These are phyloP conservation scores for Inga oerstediana DNA, from an alignment of 306 rosid species.

Conservation along the genomic window DNA sequence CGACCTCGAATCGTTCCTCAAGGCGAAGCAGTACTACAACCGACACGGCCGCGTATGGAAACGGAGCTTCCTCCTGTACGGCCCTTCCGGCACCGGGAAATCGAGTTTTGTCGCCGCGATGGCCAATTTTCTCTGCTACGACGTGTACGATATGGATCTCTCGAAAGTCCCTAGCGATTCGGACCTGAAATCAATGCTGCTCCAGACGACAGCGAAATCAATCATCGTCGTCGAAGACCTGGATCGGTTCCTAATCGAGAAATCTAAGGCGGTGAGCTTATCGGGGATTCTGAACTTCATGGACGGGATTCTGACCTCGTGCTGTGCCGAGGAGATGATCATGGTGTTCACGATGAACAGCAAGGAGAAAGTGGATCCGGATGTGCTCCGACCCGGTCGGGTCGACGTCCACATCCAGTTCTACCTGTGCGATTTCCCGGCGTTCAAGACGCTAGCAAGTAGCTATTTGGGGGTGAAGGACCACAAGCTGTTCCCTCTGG, in stretches of 20 bases:
- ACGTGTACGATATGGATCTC: slow-evolving; percentile 72
- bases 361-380: slow-evolving; percentile 64
- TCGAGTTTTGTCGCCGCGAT: slow-evolving; percentile 90
- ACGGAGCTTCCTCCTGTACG: slow-evolving; percentile 79
- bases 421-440: slow-evolving; percentile 60
- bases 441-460: slow-evolving; percentile 59
- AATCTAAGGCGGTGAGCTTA: slow-evolving; percentile 48
- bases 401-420: slow-evolving; percentile 78
- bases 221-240: slow-evolving; percentile 71
- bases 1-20: slow-evolving; percentile 79
- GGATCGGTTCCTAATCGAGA: slow-evolving; percentile 61
- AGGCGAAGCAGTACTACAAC: slow-evolving; percentile 69
- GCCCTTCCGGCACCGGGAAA: slow-evolving; percentile 91
- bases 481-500: slow-evolving; percentile 81
- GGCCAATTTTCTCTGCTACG: slow-evolving; percentile 79
- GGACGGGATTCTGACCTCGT: slow-evolving; percentile 75
- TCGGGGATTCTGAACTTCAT: slow-evolving; percentile 72
- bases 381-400: slow-evolving; percentile 77
- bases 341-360: slow-evolving; percentile 80
- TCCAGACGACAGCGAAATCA: slow-evolving; percentile 69
- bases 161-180: slow-evolving; percentile 52
- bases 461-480: slow-evolving; percentile 67
- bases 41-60: slow-evolving; percentile 82
- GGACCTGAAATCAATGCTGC: slow-evolving; percentile 56
- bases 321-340: slow-evolving; percentile 68